phyloP scores from a whole-genome alignment of 495 filamentous ascomycete genomes.

The Achaetomiella virescens region DNA sequence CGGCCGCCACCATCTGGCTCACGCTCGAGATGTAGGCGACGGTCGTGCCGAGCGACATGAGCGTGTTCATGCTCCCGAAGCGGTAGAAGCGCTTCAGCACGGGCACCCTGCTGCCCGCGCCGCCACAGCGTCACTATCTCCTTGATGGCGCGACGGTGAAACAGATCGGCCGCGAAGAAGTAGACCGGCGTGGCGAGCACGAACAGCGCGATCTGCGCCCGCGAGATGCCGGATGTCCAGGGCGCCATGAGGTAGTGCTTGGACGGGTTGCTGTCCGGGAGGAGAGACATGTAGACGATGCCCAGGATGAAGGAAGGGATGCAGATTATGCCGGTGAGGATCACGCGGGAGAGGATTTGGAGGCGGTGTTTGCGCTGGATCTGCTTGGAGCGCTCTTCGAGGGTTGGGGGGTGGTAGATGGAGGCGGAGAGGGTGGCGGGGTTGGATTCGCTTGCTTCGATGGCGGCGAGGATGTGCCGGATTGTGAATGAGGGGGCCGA shows the following conservation, averaged over 20 bases:
- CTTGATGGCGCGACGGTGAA: constrained; percentile 71
- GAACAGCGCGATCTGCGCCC: constrained; percentile 77
- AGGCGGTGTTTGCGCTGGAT: constrained; percentile 61
- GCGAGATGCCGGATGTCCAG: constrained; percentile 67
- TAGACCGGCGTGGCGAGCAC: constrained; percentile 85
- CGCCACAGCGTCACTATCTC: constrained; percentile 79
- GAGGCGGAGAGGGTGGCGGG: constrained; percentile 55
- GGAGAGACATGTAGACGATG: constrained; percentile 83
- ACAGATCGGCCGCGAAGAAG: constrained; percentile 81
- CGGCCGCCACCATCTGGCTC: constrained; percentile 68
- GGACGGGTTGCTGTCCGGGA: constrained; percentile 49
- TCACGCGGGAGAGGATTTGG: constrained; percentile 56
- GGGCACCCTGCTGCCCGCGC: constrained; percentile 65
- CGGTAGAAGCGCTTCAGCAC: constrained; percentile 74
- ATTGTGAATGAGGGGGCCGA: constrained; percentile 66
- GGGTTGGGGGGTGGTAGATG: constrained; percentile 72
- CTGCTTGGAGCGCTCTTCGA: constrained; percentile 74
- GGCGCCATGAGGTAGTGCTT: constrained; percentile 61
- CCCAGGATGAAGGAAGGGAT: constrained; percentile 89
- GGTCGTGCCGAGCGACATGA: constrained; percentile 82
- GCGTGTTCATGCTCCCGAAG: constrained; percentile 95
- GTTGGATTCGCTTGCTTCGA: constrained; percentile 64
- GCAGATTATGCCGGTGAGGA: constrained; percentile 64
- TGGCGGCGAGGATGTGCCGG: constrained; percentile 60
- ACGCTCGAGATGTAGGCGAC: constrained; percentile 86